Conservation (phyloP, 75 land plant genomes). For the Picea sitchensis region DNA sequence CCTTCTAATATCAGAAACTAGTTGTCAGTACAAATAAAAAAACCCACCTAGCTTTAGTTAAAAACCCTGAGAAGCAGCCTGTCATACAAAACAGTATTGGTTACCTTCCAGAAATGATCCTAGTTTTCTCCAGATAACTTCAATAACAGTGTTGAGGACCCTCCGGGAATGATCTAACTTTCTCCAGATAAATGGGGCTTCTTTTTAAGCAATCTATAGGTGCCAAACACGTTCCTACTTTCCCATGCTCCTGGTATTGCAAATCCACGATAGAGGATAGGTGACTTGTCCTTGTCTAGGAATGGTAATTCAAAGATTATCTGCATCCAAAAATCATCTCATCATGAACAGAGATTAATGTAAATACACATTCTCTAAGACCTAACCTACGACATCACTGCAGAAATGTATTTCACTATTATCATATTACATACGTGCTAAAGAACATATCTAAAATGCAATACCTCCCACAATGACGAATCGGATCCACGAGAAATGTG, state of each 20-base stretch:
- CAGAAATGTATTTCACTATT: background rate
- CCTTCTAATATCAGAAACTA: too few relatives aligned
- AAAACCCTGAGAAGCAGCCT: too few relatives aligned
- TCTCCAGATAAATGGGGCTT: constrained; percentile 20
- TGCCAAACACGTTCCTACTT: constrained; percentile 69
- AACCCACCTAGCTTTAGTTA: too few relatives aligned
- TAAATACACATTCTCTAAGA: background rate
- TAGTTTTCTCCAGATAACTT: too few relatives aligned
- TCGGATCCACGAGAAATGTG: constrained; percentile 60
- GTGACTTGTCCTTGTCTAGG: constrained; percentile 88
- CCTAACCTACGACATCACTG: background rate
- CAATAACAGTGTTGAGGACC: too few relatives aligned
- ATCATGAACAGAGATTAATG: constrained; percentile 2
- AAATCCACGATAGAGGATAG: constrained; percentile 74
- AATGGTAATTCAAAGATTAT: constrained; percentile 59
- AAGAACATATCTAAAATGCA: background rate
- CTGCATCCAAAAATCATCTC: constrained; percentile 36
- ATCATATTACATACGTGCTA: background rate
- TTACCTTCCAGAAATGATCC: too few relatives aligned
- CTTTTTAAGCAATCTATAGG: constrained; percentile 73
- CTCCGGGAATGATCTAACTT: background rate
- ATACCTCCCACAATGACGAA: constrained; percentile 88
- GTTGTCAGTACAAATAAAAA: too few relatives aligned
- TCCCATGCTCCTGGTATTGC: constrained; percentile 89
- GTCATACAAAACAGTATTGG: too few relatives aligned